Evolutionary conservation across 257 asterid species (phyloP), one percentile per base, ranked within the genome.

Genomic region (Coffea canephora): DNA sequence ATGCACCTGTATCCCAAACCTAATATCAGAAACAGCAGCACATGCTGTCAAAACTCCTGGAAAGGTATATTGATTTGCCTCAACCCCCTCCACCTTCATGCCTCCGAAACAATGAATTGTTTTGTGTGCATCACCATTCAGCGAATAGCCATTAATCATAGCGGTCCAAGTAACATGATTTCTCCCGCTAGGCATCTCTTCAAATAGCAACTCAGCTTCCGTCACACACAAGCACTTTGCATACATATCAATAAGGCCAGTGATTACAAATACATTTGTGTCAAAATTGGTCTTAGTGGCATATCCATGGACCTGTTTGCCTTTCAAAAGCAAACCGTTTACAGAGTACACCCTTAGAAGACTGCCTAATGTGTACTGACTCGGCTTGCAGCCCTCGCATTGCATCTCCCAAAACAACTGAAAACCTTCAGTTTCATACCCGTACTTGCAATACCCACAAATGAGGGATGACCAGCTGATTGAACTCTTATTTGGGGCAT

Each of bases 131-230:
- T 91, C 85, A 0, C 95, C 91, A 48, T 90, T 93, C 31, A 74
- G 82, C 43, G 97, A 89, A 83, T 91, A 93, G 19, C 97, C 98
- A 43, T 86, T 90, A 48, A 95, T 82, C 94, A 91, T 90, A 13
- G 97, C 97, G 18, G 96, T 95, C 97, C 98, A 95, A 69, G 98
- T 91, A 57, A 95, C 99, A 45, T 94, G 98, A 69, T 91, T 94
- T 85, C 87, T 91, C 85, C 90, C 91, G n/a, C 72, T 36, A 15
- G 84, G 59, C 90, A 91, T 91, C 78, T 81, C 75, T 36, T 59
- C 49, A 77, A 93, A 94, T 59, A 94, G 90, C 81, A 52, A 70
- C 59, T 89, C 95, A 4, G 98, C 97, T 65, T 89, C 93, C 82
- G 27, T 61, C 61, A 93, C 77, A 19, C 80, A 78, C 80, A 79